Evolutionary conservation across 441 rosid genomes (phyloP), one percentile per base, ranked within the genome.

Genomic region (Viola pubescens): DNA sequence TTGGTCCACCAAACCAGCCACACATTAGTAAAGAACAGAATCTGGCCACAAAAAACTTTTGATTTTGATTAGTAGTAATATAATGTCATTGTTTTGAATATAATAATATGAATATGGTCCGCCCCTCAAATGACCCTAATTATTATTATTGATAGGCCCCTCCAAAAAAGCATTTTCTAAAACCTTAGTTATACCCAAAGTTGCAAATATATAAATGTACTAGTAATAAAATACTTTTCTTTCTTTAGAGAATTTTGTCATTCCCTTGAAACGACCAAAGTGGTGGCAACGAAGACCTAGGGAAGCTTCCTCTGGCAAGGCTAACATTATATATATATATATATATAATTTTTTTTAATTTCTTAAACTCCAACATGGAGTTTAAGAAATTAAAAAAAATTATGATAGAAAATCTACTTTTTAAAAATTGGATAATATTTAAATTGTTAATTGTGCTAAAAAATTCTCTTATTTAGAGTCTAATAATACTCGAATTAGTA

Each of bases 171-270:
- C 53, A 45, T 44, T 19, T 48, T 5, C 49, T 39, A 54, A 60
- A 13, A 9, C 9, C 19, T 66, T 69, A 54, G 64, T 69, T 51
- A 59, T 50, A 41, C 59, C 61, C 60, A 55, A 57, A 52, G 38
- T 37, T 59, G 68, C 54, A 56, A 10, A 38, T 16, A 16, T 16
- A 16, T 19, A 19, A 19, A 26, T 26, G 34, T 2, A 26, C 34
- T 48, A n/a, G n/a, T n/a, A 4, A 8, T 40, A 43, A 42, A 55
- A 6, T 58, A 53, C 52, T 68, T 59, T 9, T 19, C 34, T 44
- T 55, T 48, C 37, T 26, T 3, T 50, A 37, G 42, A 41, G 60
- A 50, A 16, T 38, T 42, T 47, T 63, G 41, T n/a, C 66, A 41
- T 12, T 34, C 13, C 63, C 48, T 66, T 57, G 60, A 43, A 59